phyloP scores from a whole-genome alignment of 2,329 filamentous ascomycete species.

The Colletotrichum tropicicola region DNA sequence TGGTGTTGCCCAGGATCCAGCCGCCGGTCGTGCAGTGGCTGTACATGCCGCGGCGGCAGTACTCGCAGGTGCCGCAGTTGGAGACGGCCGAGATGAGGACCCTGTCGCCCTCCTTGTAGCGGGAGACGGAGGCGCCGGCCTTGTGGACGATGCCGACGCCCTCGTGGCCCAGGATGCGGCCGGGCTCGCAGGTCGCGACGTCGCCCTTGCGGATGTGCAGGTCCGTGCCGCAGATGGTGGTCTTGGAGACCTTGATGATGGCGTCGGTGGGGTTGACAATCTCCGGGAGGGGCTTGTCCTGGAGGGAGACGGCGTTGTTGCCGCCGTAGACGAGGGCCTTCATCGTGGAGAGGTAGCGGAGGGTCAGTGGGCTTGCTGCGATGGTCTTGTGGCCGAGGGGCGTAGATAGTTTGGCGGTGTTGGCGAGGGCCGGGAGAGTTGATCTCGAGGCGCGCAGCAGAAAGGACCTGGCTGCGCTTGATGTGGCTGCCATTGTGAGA shows the following conservation, averaged over 20 bases:
- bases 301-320: slow-evolving; percentile 43
- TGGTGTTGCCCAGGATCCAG: slow-evolving; percentile 62
- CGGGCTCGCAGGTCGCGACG: slow-evolving; percentile 29
- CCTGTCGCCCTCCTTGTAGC: slow-evolving; percentile 46
- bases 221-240: slow-evolving; percentile 46
- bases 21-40: slow-evolving; percentile 63
- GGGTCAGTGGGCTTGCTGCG: neutral
- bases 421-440: neutral
- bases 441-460: neutral
- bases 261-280: slow-evolving; percentile 39
- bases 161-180: slow-evolving; percentile 47
- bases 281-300: slow-evolving; percentile 41
- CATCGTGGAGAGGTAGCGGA: slow-evolving; percentile 41
- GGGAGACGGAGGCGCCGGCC: slow-evolving; percentile 44
- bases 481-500: slow-evolving; percentile 6
- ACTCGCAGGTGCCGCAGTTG: slow-evolving; percentile 58
- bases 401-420: neutral
- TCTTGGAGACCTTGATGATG: slow-evolving; percentile 43
- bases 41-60: slow-evolving; percentile 59
- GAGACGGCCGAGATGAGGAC: slow-evolving; percentile 46
- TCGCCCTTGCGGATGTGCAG: slow-evolving; percentile 44
- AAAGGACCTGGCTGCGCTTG: neutral
- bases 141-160: slow-evolving; percentile 47
- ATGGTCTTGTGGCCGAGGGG: neutral
- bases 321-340: slow-evolving; percentile 56